Conservation (phyloP, 2,329 filamentous ascomycete species). For the Celoporthe dispersa region DNA sequence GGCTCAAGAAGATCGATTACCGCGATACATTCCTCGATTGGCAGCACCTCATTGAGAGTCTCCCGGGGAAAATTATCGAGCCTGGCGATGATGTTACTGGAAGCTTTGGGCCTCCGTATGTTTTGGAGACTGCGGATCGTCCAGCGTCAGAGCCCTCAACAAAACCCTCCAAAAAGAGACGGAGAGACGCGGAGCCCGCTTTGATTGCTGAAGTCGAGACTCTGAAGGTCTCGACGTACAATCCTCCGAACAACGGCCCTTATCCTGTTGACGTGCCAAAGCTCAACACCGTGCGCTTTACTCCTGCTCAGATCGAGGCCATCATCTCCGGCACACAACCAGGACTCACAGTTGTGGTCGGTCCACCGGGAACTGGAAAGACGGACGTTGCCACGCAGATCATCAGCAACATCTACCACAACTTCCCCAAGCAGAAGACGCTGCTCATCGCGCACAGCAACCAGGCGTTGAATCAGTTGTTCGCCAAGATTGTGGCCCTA, state of each 20-base stretch:
- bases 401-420: slow-evolving; percentile 98
- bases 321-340: slow-evolving; percentile 94
- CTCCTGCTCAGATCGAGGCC: slow-evolving; percentile 86
- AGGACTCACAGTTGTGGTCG: slow-evolving; percentile 90
- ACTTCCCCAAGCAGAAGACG: slow-evolving; percentile 91
- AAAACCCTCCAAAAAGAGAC: slow-evolving; percentile 82
- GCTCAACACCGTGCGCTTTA: slow-evolving; percentile 84
- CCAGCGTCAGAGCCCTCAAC: slow-evolving; percentile 52
- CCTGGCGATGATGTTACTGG: slow-evolving; percentile 71
- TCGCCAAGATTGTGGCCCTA: slow-evolving; percentile 95
- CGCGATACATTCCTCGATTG: slow-evolving; percentile 94
- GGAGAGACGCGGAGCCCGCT: slow-evolving; percentile 74
- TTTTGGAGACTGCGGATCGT: slow-evolving; percentile 70
- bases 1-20: slow-evolving; percentile 81
- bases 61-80: slow-evolving; percentile 86
- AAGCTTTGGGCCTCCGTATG: slow-evolving; percentile 85
- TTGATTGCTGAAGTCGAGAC: slow-evolving; percentile 67
- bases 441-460: slow-evolving; percentile 96
- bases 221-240: slow-evolving; percentile 86
- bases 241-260: slow-evolving; percentile 83
- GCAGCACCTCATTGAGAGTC: slow-evolving; percentile 88
- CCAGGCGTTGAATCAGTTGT: slow-evolving; percentile 95
- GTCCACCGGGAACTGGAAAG: slow-evolving; percentile 95
- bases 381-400: slow-evolving; percentile 99
- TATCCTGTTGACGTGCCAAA: slow-evolving; percentile 86